Evolutionary conservation across 139 green algal genomes (phyloP).

Genomic region (Chloropicon primus): DNA sequence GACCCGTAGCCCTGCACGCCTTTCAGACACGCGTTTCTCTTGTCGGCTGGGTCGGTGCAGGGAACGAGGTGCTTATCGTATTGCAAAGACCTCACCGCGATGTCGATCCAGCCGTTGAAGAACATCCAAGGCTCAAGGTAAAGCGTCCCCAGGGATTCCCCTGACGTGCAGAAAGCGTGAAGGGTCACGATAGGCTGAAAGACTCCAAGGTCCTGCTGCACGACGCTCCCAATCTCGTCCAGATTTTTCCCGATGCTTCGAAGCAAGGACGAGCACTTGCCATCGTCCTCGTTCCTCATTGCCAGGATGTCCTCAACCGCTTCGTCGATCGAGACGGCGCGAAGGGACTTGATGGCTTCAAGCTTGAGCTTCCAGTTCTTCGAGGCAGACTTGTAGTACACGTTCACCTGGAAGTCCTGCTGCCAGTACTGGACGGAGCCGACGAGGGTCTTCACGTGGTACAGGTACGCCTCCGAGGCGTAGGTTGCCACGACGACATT

Average conservation of each 20-base stretch:
- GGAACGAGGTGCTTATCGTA: not conserved
- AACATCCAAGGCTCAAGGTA: not conserved
- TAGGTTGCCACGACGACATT: not conserved
- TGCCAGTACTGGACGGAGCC: not conserved
- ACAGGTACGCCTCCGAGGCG: not conserved
- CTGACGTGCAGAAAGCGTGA: not conserved
- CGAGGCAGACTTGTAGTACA: not conserved
- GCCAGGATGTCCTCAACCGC: not conserved
- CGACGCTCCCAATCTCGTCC: not conserved
- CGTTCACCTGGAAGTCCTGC: not conserved
- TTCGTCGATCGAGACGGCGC: not conserved
- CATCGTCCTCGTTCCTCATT: not conserved
- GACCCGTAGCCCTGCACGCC: not conserved
- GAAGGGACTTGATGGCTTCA: not conserved
- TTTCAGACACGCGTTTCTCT: not conserved
- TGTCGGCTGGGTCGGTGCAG: not conserved
- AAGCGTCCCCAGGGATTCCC: not conserved
- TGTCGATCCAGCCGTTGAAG: not conserved
- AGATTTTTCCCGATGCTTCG: not conserved
- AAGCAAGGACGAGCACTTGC: not conserved
- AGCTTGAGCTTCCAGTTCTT: not conserved
- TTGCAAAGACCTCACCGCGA: not conserved
- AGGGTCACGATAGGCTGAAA: not conserved
- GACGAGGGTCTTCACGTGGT: not conserved
- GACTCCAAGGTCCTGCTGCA: not conserved